phyloP scores from a whole-genome alignment of 169 alveolate genomes.

The Cryptosporidium ryanae region DNA sequence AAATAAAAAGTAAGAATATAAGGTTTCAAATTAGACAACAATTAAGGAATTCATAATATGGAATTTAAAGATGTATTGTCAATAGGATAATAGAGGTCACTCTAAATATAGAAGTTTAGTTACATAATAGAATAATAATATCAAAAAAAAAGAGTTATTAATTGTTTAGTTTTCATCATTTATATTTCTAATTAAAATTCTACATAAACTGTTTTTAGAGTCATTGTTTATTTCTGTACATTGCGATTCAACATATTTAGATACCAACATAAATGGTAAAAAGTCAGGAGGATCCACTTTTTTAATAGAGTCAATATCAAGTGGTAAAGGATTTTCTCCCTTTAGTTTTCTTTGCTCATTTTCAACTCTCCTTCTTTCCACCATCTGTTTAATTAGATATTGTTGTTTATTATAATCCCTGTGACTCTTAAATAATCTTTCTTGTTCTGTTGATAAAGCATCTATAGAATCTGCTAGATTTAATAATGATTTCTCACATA shows the following conservation, averaged over 20 bases:
- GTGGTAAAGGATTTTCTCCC: conserved; percentile 86
- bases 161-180: conserved; percentile 1
- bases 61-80: no score
- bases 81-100: no score
- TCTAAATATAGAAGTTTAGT: no score
- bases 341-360: conserved; percentile 85
- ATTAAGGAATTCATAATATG: no score
- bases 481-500: conserved; percentile 81
- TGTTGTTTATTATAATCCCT: conserved; percentile 84
- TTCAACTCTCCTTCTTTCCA: conserved; percentile 85
- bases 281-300: conserved; percentile 74
- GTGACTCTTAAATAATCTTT: conserved; percentile 82
- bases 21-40: no score
- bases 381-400: conserved; percentile 85
- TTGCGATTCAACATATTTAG: conserved; percentile 62
- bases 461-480: conserved; percentile 83
- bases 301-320: conserved; percentile 75
- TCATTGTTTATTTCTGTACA: conserved; percentile 39
- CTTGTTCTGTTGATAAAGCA: conserved; percentile 84
- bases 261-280: conserved; percentile 56
- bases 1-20: no score
- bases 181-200: conserved; percentile 48
- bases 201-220: conserved; percentile 32
- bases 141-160: no score
- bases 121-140: no score